These are phyloP conservation scores for Suillus alpinus DNA, from an alignment of 768 basidiomycete genomes.

Conservation along the genomic window DNA sequence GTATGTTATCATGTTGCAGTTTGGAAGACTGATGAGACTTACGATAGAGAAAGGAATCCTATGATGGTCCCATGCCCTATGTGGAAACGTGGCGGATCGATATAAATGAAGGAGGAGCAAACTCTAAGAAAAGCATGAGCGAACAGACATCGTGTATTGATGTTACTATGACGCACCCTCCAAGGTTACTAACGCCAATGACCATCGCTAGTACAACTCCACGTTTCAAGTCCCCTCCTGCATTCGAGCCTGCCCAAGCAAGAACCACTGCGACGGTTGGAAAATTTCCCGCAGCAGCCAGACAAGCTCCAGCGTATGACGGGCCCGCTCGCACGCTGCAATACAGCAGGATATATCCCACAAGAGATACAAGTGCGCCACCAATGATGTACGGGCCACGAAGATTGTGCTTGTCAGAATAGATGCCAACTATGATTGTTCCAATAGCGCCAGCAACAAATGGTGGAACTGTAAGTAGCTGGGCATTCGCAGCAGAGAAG, in stretches of 20 bases:
- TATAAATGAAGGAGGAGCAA: constrained; percentile 43
- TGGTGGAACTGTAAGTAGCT: constrained; percentile 47
- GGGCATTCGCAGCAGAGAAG: constrained; percentile 49
- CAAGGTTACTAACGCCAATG: constrained; percentile 53
- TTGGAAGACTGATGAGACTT: constrained; percentile 11
- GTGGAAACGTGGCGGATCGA: constrained; percentile 35
- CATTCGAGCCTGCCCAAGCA: constrained; percentile 55
- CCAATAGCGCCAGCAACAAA: constrained; percentile 44
- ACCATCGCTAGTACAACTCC: constrained; percentile 53
- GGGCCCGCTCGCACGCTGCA: constrained; percentile 20
- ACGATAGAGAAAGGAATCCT: constrained; percentile 32
- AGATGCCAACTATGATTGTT: constrained; percentile 40
- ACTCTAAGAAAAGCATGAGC: constrained; percentile 22
- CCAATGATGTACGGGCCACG: constrained; percentile 51
- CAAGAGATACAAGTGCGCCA: constrained; percentile 39
- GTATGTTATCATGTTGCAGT: constrained; percentile 22
- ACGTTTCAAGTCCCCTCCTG: constrained; percentile 53
- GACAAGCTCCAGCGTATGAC: constrained; percentile 45
- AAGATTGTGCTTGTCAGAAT: constrained; percentile 40
- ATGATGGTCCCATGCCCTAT: constrained; percentile 36
- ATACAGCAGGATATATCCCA: constrained; percentile 54
- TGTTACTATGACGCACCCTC: constrained; percentile 38
- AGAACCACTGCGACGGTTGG: constrained; percentile 47
- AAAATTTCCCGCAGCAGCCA: constrained; percentile 53
- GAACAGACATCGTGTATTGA: constrained; percentile 21